Percentiles rank a stretch among this genome's conserved stretches.
Conservation (phyloP, 768 basidiomycete genomes). For the Hemileccinum rubropunctum region DNA sequence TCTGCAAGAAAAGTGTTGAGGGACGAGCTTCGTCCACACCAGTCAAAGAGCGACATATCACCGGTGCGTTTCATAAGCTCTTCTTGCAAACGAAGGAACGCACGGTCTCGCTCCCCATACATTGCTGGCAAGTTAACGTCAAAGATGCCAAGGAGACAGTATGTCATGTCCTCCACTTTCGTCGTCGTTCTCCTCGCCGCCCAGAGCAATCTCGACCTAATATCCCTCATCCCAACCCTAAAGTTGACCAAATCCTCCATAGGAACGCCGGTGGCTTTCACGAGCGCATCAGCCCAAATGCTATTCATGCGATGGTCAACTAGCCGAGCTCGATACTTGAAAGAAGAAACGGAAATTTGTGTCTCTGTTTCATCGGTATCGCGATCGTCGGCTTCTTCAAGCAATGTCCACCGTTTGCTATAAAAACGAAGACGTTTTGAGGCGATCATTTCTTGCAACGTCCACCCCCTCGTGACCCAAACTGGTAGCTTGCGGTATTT, state of each 20-base stretch:
- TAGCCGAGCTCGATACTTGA: constrained; percentile 18
- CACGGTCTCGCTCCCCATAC: constrained; percentile 28
- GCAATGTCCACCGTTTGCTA: constrained; percentile 21
- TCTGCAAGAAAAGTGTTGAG: constrained; percentile 24
- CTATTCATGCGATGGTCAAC: constrained; percentile 15
- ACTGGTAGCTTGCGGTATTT: constrained; percentile 8
- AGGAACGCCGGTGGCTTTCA: constrained; percentile 14
- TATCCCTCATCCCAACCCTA: constrained; percentile 12
- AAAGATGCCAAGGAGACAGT: constrained; percentile 31
- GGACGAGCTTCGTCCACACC: constrained; percentile 19
- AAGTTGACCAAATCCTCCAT: constrained; percentile 9
- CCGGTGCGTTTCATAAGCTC: constrained; percentile 28
- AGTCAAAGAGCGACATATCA: constrained; percentile 25
- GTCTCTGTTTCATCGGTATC: constrained; percentile 11
- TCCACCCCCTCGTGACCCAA: constrained; percentile 28
- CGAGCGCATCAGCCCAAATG: constrained; percentile 15
- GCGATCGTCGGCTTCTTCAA: constrained; percentile 21
- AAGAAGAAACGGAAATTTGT: constrained; percentile 11
- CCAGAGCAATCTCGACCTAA: constrained; percentile 24
- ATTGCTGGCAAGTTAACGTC: constrained; percentile 25
- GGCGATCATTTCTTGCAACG: constrained; percentile 27
- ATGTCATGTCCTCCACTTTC: constrained; percentile 29
- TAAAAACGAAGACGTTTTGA: constrained; percentile 29
- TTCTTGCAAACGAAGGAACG: constrained; percentile 29
- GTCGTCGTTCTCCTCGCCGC: constrained; percentile 27